Evolutionary conservation across 768 basidiomycete genomes (phyloP), one percentile per base, ranked within the genome.

Genomic region (Tremella mesenterica): DNA sequence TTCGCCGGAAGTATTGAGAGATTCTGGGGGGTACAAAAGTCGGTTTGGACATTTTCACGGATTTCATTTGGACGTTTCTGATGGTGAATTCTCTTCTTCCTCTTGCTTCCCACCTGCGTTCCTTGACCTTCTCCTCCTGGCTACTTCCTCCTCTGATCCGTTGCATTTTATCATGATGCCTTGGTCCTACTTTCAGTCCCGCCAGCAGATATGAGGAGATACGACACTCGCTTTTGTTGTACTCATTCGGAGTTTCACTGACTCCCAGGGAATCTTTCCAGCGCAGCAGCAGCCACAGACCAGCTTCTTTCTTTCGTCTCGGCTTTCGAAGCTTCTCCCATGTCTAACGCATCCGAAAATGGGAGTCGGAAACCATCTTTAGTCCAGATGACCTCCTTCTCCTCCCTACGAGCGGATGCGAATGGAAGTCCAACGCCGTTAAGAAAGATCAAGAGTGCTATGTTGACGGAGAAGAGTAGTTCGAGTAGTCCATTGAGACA

Each of bases 351-450:
- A 18, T 41, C 38, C 38, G 38, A 23, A 18, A 16, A 18, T 23
- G 23, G 23, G n/a, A 18, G n/a, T 23, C 38, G 38, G 14, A 41
- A 45, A 28, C 56, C 55, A 12, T 44, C 59, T 18, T 43, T 62
- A 12, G 47, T 44, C 4, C 52, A 47, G n/a, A 48, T 56, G 29
- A 39, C 55, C 33, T 58, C 70, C 28, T 36, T 59, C 36, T 26
- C 36, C 28, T 59, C 64, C 18, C 28, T 63, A 28, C 30, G 55
- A 57, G 28, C 52, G 33, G 53, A 46, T 10, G n/a, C 45, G 18
- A 49, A 57, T 43, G 54, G 53, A 26, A 66, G 64, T 43, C 71
- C 71, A 2, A 71, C 69, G 5, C 71, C 71, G 1, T 51, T 71
- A 41, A 61, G 71, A 14, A 54, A 60, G 5, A 43, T 57, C 41